Percentiles rank a stretch among this genome's conserved stretches.
Evolutionary conservation across 345 rosid species (phyloP).

Genomic region (Gossypium mustelinum): DNA sequence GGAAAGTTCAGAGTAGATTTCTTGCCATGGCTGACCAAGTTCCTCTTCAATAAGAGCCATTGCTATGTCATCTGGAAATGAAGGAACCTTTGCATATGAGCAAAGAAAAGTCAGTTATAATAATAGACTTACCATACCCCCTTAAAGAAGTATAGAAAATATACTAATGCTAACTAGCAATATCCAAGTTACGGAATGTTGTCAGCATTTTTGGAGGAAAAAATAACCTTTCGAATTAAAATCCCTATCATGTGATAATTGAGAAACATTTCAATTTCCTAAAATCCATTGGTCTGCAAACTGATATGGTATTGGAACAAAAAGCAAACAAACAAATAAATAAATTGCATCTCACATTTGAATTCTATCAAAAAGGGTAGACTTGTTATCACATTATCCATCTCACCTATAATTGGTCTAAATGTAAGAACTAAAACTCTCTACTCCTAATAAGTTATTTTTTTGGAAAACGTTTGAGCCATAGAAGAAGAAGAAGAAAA

Average conservation of each 20-base stretch:
- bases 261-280: background rate
- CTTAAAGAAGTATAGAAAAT: background rate
- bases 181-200: background rate
- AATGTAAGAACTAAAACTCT: background rate
- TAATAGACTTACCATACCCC: background rate
- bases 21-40: conserved; percentile 88
- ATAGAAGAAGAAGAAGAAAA: background rate
- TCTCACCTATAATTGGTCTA: background rate
- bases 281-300: background rate
- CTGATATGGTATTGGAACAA: background rate
- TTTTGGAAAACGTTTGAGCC: background rate
- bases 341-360: background rate
- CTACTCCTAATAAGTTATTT: conserved; percentile 1
- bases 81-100: conserved; percentile 77
- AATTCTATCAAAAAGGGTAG: background rate
- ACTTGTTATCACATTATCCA: background rate
- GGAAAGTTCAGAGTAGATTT: conserved; percentile 83
- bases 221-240: background rate
- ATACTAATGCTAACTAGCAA: background rate
- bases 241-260: background rate
- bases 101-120: conserved; percentile 27
- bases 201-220: background rate
- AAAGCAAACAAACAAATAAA: background rate
- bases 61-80: conserved; percentile 94
- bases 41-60: conserved; percentile 95